These are phyloP conservation scores for Cladosporium sphaerospermum DNA, from an alignment of 2,329 filamentous ascomycete species.

Conservation along the genomic window DNA sequence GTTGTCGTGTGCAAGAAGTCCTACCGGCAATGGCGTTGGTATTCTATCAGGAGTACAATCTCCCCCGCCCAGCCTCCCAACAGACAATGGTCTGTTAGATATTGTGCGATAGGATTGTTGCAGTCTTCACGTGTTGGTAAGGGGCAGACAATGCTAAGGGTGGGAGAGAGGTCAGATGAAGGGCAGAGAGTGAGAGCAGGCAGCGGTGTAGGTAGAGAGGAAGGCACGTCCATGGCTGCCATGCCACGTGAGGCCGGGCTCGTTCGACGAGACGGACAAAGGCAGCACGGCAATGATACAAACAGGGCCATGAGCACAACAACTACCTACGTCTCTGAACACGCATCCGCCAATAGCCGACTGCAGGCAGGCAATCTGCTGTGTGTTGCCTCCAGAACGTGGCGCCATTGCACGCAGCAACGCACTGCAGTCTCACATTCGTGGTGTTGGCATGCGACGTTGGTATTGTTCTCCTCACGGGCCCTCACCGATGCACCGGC, in stretches of 20 bases:
- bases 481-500: neutral
- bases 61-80: neutral
- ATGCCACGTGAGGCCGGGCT: neutral
- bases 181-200: neutral
- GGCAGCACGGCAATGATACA: too few relatives aligned
- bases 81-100: conserved; percentile 2
- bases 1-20: too few relatives aligned
- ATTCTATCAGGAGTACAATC: too few relatives aligned
- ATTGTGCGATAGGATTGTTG: conserved; percentile 6
- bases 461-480: conserved; percentile 11
- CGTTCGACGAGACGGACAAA: too few relatives aligned
- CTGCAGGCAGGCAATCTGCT: too few relatives aligned
- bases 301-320: too few relatives aligned
- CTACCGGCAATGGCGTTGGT: too few relatives aligned
- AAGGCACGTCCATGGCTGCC: neutral
- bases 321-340: too few relatives aligned
- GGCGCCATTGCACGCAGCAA: neutral
- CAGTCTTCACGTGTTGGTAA: neutral
- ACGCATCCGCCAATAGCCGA: too few relatives aligned
- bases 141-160: conserved; percentile 1
- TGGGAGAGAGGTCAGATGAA: neutral
- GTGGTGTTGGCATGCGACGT: conserved; percentile 1
- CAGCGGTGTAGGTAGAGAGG: neutral
- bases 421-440: neutral
- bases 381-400: neutral